Evolutionary conservation across 2,329 filamentous ascomycete species (phyloP), one percentile per base, ranked within the genome.

Genomic region (Colletotrichum tanaceti): DNA sequence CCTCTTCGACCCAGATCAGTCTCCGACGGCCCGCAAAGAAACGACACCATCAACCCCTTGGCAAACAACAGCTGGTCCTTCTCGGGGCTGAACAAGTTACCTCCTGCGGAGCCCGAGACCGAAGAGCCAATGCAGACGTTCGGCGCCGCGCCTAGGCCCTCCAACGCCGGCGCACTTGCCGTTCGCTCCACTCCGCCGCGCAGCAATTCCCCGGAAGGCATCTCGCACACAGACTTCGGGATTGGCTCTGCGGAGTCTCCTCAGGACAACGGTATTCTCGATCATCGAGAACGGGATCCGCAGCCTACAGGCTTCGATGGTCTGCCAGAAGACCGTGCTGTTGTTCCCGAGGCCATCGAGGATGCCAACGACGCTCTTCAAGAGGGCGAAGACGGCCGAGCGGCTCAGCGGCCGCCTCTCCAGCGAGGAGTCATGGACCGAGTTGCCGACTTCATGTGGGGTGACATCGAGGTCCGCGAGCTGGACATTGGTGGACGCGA

Each of bases 31-130:
- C 86, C 86, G 4, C 80, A 79, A 50, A 74, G 76, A 6, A 79
- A 78, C 4, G 77, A 81, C 10, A 76, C 77, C 2, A 78, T 84
- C 61, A 85, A 88, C 58, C 84, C 85, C 0, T 75, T 90, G 18
- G 87, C 83, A 1, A 87, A 87, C 74, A 89, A 89, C 70, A 90
- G 79, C 72, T 91, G 88, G 89, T 84, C 83, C 0, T 90, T 90
- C 72, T 79, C 81, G 4, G 78, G 78, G 28, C 70, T 86, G 9
- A 77, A 79, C 22, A 58, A 73, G 13, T 70, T 76, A 9, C 24
- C 61, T 9, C 47, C 49, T 13, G 49, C 44, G 10, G 55, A 67
- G 54, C 24, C 52, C 6, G 50, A 58, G 44, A 20, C 16, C 7
- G 44, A 32, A 10, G 62, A 52, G 28, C 62, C 43, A 22, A 16